These are phyloP conservation scores for Tolypocladium tundrense DNA, from an alignment of 2,329 filamentous ascomycete species.

Conservation along the genomic window DNA sequence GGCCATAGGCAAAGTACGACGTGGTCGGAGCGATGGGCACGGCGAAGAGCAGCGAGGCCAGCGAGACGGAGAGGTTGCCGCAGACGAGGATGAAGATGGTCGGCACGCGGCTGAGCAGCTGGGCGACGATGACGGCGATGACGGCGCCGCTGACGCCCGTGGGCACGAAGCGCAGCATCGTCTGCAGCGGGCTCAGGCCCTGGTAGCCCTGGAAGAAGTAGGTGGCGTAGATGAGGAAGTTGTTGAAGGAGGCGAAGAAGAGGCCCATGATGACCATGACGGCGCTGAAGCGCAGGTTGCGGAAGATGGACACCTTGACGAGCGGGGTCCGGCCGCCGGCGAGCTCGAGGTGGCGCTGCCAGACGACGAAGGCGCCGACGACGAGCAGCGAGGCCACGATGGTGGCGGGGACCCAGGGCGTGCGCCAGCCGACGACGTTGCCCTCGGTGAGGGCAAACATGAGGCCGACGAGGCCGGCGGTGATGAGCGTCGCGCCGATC, in stretches of 20 bases:
- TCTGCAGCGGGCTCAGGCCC: slow-evolving; percentile 50
- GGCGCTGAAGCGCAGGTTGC: slow-evolving; percentile 46
- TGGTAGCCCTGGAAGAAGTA: slow-evolving; percentile 64
- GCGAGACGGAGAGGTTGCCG: slow-evolving; percentile 44
- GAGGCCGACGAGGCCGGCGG: slow-evolving; percentile 49
- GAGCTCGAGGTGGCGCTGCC: slow-evolving; percentile 40
- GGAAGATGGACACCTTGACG: slow-evolving; percentile 58
- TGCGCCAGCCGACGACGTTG: slow-evolving; percentile 57
- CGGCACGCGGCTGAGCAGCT: slow-evolving; percentile 46
- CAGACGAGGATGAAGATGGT: slow-evolving; percentile 47
- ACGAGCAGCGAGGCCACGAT: slow-evolving; percentile 49
- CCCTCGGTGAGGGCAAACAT: slow-evolving; percentile 60
- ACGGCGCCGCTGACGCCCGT: slow-evolving; percentile 50
- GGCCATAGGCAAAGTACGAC: slow-evolving; percentile 56
- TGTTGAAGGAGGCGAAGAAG: slow-evolving; percentile 60
- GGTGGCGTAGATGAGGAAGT: slow-evolving; percentile 56
- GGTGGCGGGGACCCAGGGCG: slow-evolving; percentile 49
- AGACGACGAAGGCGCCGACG: slow-evolving; percentile 45
- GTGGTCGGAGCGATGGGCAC: slow-evolving; percentile 50
- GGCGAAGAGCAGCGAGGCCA: slow-evolving; percentile 51
- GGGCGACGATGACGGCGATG: slow-evolving; percentile 45
- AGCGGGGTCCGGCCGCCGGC: slow-evolving; percentile 32
- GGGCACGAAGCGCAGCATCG: slow-evolving; percentile 58
- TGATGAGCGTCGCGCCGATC: slow-evolving; percentile 54
- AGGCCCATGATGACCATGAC: slow-evolving; percentile 56